phyloP scores from a whole-genome alignment of 495 filamentous ascomycete genomes.

The Hypoxylon fragiforme region DNA sequence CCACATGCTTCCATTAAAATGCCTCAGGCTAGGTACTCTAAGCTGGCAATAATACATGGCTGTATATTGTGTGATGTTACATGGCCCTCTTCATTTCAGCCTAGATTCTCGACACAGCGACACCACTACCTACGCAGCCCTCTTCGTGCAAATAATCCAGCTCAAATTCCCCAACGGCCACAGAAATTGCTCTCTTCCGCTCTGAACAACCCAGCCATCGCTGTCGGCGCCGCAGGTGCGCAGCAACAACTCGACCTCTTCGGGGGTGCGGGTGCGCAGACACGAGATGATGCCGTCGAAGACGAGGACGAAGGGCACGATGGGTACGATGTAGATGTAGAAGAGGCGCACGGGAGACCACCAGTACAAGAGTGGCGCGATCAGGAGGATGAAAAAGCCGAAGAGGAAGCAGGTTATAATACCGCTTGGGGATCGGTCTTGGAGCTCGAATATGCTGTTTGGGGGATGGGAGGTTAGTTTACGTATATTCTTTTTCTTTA shows the following conservation, averaged over 20 bases:
- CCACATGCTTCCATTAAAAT: conserved; percentile 16
- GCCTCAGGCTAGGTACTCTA: too few species aligned
- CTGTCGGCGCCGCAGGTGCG: conserved; percentile 51
- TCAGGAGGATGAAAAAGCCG: conserved; percentile 55
- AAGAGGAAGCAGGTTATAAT: conserved; percentile 59
- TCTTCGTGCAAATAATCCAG: conserved; percentile 52
- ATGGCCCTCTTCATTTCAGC: neutral
- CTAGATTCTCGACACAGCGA: neutral
- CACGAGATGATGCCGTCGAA: conserved; percentile 70
- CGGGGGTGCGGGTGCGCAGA: conserved; percentile 64
- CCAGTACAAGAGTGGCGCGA: conserved; percentile 59
- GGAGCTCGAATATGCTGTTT: conserved; percentile 72
- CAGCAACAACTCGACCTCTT: conserved; percentile 63
- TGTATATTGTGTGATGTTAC: too few species aligned
- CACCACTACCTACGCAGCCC: too few species aligned
- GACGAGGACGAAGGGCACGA: conserved; percentile 64
- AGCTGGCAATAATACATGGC: too few species aligned
- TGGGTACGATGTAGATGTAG: conserved; percentile 65
- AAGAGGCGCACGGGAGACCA: conserved; percentile 59
- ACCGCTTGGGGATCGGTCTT: conserved; percentile 58
- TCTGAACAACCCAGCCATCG: conserved; percentile 57
- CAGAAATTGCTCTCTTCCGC: conserved; percentile 53
- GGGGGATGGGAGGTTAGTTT: neutral
- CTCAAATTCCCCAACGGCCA: conserved; percentile 53
- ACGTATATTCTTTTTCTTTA: too few species aligned